Evolutionary conservation across 768 basidiomycete species (phyloP).

Genomic region (Hysterangium stoloniferum): DNA sequence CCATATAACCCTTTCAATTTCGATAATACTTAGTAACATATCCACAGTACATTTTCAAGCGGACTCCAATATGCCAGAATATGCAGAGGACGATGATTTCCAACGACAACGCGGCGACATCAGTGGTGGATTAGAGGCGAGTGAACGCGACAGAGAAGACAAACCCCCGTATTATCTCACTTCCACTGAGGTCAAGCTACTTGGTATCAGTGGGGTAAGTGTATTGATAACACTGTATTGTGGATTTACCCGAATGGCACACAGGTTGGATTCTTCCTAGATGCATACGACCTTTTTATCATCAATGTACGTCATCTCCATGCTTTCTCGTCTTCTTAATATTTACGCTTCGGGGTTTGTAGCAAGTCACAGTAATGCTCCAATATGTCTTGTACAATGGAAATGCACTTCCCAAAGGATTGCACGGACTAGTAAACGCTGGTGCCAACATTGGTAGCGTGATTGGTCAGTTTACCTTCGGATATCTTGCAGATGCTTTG

Average conservation of each 20-base stretch:
- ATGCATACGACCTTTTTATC: slow-evolving; percentile 67
- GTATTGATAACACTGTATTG: no score
- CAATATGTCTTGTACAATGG: slow-evolving; percentile 58
- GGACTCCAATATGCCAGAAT: no score
- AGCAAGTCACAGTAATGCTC: slow-evolving; percentile 64
- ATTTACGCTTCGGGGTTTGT: background rate
- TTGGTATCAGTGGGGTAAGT: slow-evolving; percentile 54
- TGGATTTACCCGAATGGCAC: background rate
- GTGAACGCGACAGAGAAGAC: slow-evolving; percentile 24
- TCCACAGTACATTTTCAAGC: no score
- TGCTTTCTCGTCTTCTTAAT: background rate
- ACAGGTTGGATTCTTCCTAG: slow-evolving; percentile 65
- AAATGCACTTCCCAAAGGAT: slow-evolving; percentile 38
- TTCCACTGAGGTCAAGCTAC: slow-evolving; percentile 46
- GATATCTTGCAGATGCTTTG: slow-evolving; percentile 26
- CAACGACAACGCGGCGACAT: no score
- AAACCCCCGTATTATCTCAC: slow-evolving; percentile 35
- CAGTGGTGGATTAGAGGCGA: slow-evolving; percentile 23
- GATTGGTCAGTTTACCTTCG: slow-evolving; percentile 59
- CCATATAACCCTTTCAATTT: no score
- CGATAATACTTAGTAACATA: no score
- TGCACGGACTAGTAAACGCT: slow-evolving; percentile 60
- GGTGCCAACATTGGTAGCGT: slow-evolving; percentile 67
- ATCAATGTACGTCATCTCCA: slow-evolving; percentile 43
- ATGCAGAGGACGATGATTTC: no score